phyloP scores from a whole-genome alignment of 78 protist species.

The Dictyostelium purpureum region DNA sequence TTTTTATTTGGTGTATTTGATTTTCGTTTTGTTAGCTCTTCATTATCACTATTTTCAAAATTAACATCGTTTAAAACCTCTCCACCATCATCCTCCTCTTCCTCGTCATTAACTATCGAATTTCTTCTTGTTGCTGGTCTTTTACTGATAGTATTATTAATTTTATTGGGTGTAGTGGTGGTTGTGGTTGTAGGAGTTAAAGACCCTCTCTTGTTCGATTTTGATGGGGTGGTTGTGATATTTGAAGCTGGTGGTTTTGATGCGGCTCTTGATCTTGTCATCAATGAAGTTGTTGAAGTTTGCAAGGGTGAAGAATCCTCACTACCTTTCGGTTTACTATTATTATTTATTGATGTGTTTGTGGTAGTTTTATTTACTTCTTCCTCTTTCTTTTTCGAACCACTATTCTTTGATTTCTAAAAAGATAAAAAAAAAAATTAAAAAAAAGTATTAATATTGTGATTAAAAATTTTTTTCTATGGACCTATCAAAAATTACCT shows the following conservation, averaged over 20 bases:
- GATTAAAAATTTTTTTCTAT: too few relatives aligned
- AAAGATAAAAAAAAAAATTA: too few relatives aligned
- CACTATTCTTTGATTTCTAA: too few relatives aligned
- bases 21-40: not conserved
- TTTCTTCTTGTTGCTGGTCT: slow-evolving; percentile 22
- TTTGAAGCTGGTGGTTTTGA: not conserved
- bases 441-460: too few relatives aligned
- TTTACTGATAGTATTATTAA: not conserved
- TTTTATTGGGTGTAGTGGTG: not conserved
- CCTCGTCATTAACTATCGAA: not conserved
- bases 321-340: not conserved
- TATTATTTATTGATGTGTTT: not conserved
- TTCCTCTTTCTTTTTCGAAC: too few relatives aligned
- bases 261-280: slow-evolving; percentile 7
- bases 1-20: not conserved
- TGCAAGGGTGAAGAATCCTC: not conserved
- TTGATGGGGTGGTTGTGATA: not conserved
- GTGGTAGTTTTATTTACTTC: not conserved
- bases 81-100: not conserved
- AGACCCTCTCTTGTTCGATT: not conserved
- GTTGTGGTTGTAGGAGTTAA: not conserved
- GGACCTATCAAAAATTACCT: too few relatives aligned
- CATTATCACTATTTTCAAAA: not conserved
- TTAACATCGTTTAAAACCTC: not conserved
- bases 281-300: not conserved